These are phyloP conservation scores for Capsicum pubescens DNA, from an alignment of 257 asterid genomes.

Conservation along the genomic window DNA sequence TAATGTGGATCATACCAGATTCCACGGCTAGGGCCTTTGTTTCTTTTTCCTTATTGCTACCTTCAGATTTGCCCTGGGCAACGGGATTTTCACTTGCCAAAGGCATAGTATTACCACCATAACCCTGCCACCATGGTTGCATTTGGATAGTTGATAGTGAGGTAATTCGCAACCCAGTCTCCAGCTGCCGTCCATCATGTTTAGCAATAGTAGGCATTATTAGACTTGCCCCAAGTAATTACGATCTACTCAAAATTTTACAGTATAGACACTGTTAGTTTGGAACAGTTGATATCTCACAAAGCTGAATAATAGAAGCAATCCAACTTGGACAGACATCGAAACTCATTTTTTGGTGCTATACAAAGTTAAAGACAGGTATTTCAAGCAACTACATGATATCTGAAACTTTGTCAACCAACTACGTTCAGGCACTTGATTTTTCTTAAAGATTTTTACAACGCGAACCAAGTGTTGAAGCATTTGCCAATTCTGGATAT, in stretches of 20 bases:
- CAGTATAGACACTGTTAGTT: conserved; percentile 29
- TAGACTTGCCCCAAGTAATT: conserved; percentile 39
- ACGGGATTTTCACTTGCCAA: conserved; percentile 40
- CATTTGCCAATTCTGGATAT: background rate
- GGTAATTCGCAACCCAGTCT: conserved; percentile 49
- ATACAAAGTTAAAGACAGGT: background rate
- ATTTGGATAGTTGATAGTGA: conserved; percentile 48
- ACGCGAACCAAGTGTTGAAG: background rate
- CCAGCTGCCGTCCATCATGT: conserved; percentile 49
- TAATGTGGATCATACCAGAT: conserved; percentile 50
- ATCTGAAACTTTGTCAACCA: conserved; percentile 4
- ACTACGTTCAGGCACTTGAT: background rate
- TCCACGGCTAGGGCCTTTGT: conserved; percentile 39
- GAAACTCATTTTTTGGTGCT: background rate
- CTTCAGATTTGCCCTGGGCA: conserved; percentile 46
- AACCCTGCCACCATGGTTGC: conserved; percentile 83
- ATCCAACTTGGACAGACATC: conserved; percentile 8
- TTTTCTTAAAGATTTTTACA: background rate
- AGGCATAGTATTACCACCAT: conserved; percentile 55
- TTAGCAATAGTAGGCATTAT: conserved; percentile 75
- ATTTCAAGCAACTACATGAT: conserved; percentile 16
- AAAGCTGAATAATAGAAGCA: conserved; percentile 19
- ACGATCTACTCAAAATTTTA: conserved; percentile 38
- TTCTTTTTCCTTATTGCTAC: conserved; percentile 43
- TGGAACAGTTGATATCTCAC: background rate